phyloP scores from a whole-genome alignment of 352 stramenopile species.

The Phytophthora agathidicida region DNA sequence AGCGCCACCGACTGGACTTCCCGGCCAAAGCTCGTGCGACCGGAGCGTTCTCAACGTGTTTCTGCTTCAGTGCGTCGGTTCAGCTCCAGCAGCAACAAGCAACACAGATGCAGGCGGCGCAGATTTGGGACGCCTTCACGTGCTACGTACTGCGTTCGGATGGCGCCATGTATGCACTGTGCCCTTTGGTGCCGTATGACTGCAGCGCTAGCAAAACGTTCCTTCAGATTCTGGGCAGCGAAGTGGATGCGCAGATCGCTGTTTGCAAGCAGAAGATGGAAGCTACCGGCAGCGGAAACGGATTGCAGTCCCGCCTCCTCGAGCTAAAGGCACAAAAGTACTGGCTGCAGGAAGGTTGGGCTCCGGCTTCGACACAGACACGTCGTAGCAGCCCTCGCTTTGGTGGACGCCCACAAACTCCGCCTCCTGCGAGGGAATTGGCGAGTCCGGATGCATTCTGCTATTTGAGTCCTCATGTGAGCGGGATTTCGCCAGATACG shows the following conservation, averaged over 20 bases:
- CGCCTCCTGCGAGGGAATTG: background rate
- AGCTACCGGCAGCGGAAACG: constrained; percentile 2
- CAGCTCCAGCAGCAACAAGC: constrained; percentile 27
- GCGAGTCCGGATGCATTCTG: constrained; percentile 37
- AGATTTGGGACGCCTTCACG: constrained; percentile 76
- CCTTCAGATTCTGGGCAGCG: constrained; percentile 54
- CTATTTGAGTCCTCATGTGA: constrained; percentile 65
- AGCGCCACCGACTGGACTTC: constrained; percentile 69
- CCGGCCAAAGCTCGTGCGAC: constrained; percentile 34
- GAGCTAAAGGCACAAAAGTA: constrained; percentile 88
- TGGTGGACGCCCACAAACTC: constrained; percentile 7
- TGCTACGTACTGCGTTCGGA: constrained; percentile 78
- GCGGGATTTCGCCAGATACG: constrained; percentile 72
- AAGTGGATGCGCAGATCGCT: constrained; percentile 67
- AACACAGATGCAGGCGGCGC: constrained; percentile 20
- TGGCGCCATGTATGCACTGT: constrained; percentile 72
- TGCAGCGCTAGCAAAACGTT: constrained; percentile 49
- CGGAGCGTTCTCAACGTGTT: constrained; percentile 46
- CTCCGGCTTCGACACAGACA: constrained; percentile 12
- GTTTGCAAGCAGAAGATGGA: constrained; percentile 57
- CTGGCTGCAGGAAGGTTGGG: constrained; percentile 80
- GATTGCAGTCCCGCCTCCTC: constrained; percentile 44
- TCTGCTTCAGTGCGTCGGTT: constrained; percentile 65
- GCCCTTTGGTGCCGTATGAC: constrained; percentile 72
- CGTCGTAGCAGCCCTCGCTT: constrained; percentile 16